phyloP scores from a whole-genome alignment of 257 asterid genomes.

The Penstemon newberryi region DNA sequence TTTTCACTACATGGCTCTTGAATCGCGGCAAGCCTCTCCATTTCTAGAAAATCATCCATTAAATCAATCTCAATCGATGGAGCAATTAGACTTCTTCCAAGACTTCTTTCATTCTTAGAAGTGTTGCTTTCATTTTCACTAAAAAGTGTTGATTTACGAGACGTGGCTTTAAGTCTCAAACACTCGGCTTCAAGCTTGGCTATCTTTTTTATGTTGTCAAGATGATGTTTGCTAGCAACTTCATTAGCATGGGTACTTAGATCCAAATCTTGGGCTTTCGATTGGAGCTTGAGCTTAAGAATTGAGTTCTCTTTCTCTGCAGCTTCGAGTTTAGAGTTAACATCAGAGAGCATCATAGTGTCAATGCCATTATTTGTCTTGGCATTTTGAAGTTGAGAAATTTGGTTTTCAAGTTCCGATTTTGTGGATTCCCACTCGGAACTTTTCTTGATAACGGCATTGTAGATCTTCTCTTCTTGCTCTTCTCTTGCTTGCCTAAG shows the following conservation, averaged over 20 bases:
- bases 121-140: slow-evolving; percentile 39
- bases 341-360: slow-evolving; percentile 37
- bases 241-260: slow-evolving; percentile 65
- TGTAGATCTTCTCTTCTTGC: slow-evolving; percentile 58
- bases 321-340: slow-evolving; percentile 55
- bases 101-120: slow-evolving; percentile 22
- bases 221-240: slow-evolving; percentile 76
- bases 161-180: slow-evolving; percentile 53
- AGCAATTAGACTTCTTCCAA: slow-evolving; percentile 30
- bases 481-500: slow-evolving; percentile 83
- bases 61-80: slow-evolving; percentile 60
- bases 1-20: slow-evolving; percentile 38
- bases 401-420: slow-evolving; percentile 58
- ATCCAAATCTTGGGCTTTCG: slow-evolving; percentile 48
- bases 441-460: slow-evolving; percentile 41
- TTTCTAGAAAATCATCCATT: slow-evolving; percentile 92
- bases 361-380: slow-evolving; percentile 44
- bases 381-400: slow-evolving; percentile 49
- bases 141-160: slow-evolving; percentile 40
- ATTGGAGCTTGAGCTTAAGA: slow-evolving; percentile 53
- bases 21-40: slow-evolving; percentile 73
- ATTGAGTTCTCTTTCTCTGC: slow-evolving; percentile 58
- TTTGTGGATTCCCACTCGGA: slow-evolving; percentile 55
- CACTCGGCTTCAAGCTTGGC: slow-evolving; percentile 84
- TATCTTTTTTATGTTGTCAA: slow-evolving; percentile 59